Percentiles rank a stretch among this genome's conserved stretches.
phyloP scores from a whole-genome alignment of 306 rosid genomes.

The Malus domestica region DNA sequence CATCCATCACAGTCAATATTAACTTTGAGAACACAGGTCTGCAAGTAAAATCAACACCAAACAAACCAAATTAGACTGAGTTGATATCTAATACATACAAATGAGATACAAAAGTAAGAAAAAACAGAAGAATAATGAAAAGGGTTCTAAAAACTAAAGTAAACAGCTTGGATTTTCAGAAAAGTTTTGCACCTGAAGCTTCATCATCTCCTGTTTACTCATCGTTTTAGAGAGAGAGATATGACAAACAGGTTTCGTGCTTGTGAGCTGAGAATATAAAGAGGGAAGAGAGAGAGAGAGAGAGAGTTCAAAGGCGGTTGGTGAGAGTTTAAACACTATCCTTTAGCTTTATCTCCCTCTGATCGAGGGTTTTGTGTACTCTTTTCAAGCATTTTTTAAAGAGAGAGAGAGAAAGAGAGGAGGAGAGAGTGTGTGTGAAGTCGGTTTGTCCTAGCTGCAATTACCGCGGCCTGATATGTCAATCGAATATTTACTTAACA shows the following conservation, averaged over 20 bases:
- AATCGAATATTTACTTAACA: background rate
- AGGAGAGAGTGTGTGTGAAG: background rate
- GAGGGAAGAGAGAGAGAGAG: constrained; percentile 1
- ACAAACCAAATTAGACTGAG: background rate
- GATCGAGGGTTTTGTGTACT: constrained; percentile 27
- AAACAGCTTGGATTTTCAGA: background rate
- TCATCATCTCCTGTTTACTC: constrained; percentile 76
- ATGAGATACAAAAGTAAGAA: background rate
- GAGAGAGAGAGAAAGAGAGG: background rate
- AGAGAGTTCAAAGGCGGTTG: constrained; percentile 31
- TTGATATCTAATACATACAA: no score
- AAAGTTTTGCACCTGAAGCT: constrained; percentile 51
- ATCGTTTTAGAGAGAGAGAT: constrained; percentile 17
- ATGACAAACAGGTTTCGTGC: background rate
- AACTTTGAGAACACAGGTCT: constrained; percentile 72
- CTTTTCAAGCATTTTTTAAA: background rate
- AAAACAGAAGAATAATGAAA: background rate
- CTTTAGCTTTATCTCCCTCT: constrained; percentile 12
- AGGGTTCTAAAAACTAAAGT: background rate
- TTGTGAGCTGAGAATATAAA: constrained; percentile 10
- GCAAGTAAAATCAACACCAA: constrained; percentile 14
- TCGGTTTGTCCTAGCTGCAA: background rate
- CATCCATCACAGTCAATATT: constrained; percentile 89
- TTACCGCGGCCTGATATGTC: background rate
- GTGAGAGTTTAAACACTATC: constrained; percentile 26